Base-by-base conservation (phyloP, 805 yeast species). In the Wickerhamomyces chambardii region DNA sequence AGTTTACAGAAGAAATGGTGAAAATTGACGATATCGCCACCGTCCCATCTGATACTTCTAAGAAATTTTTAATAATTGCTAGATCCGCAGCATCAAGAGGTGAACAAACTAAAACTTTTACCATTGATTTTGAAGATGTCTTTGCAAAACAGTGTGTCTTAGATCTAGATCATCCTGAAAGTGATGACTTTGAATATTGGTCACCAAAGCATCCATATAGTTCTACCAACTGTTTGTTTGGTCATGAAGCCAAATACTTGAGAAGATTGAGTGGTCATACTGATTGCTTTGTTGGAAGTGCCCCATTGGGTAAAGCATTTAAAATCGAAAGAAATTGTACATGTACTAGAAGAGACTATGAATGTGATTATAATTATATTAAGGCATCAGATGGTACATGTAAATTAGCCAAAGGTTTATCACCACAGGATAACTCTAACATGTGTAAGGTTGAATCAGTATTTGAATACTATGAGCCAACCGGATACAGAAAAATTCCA, bases 401-500 rank as follows among this genome's bases (percentile, higher is more conserved):
- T 63, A 76, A 78, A 53, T 67, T 87, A 30, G 83, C 86, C 11
- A 59, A 64, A 9, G 97, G 96, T 0, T 59, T 75, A 29, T 50
- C 66, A 9, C 84, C 94, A 7, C 66, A 71, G 16, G 84, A 84
- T 51, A 74, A 77, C 32, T 59, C 69, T 16, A 75, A 70, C 40
- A 64, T 72, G 36, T 85, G 97, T 56, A 66, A 63, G 36, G 25
- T 36, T 29, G 66, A 70, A 36, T 68, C 68, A 33, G 68, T 70
- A 0, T 58, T 78, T 42, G 86, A 84, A 51, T 89, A 75, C 55
- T 84, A 75, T 62, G 83, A 79, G 47, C 86, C 95, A 10, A 86
- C 97, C 0, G 98, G 98, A 0, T 92, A 92, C 56, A 74, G 98
- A 54, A 78, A 78, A 48, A 72, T 89, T 19, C 90, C 95, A 2